phyloP scores from a whole-genome alignment of 2,329 filamentous ascomycete genomes.

The Pseudocercospora macadamiae region DNA sequence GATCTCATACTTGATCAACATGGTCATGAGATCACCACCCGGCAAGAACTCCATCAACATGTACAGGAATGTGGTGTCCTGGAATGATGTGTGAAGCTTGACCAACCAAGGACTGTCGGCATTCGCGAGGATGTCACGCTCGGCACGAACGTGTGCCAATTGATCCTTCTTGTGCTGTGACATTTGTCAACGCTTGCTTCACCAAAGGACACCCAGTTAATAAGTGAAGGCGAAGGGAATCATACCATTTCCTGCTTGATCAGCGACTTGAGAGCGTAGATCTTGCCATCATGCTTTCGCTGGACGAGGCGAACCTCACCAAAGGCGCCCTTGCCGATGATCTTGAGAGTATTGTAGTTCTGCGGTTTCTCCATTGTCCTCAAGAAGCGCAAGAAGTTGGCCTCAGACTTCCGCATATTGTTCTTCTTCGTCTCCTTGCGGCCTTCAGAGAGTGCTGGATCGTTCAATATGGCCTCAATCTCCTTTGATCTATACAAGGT shows the following conservation, averaged over 20 bases:
- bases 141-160: conserved; percentile 92
- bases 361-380: conserved; percentile 90
- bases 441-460: conserved; percentile 72
- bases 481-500: conserved; percentile 74
- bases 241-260: conserved; percentile 93
- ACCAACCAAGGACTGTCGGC: conserved; percentile 99
- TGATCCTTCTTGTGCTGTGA: conserved; percentile 93
- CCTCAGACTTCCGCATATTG: conserved; percentile 83
- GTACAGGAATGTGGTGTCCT: conserved; percentile 94
- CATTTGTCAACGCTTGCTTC: conserved; percentile 17
- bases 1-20: conserved; percentile 99
- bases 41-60: conserved; percentile 99
- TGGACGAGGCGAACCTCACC: conserved; percentile 97
- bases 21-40: conserved; percentile 98
- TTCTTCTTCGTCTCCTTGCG: conserved; percentile 85
- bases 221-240: neutral
- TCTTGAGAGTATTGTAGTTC: conserved; percentile 95
- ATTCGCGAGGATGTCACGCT: conserved; percentile 96
- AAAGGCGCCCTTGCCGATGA: conserved; percentile 98
- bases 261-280: conserved; percentile 97
- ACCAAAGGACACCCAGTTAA: neutral
- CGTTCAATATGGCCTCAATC: conserved; percentile 81
- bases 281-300: conserved; percentile 93
- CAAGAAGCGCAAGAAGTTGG: conserved; percentile 89
- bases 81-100: conserved; percentile 97